phyloP scores from a whole-genome alignment of 2,329 filamentous ascomycete species.

The Aureobasidium leucospermi region DNA sequence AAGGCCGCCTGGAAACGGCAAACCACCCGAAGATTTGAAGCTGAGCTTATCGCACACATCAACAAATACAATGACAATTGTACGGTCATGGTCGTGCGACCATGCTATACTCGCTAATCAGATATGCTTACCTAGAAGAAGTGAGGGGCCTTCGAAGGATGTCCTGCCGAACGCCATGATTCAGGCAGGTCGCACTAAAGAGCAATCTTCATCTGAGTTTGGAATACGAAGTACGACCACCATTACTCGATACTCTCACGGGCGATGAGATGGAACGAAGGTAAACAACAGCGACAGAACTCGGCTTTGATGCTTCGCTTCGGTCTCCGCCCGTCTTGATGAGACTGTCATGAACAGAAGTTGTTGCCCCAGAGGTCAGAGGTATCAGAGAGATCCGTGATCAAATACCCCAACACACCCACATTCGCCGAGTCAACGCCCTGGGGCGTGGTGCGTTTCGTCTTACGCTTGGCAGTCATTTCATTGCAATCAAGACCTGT shows the following conservation, averaged over 20 bases:
- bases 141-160: background rate
- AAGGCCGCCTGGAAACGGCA: background rate
- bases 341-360: background rate
- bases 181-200: background rate
- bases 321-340: background rate
- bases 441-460: conserved; percentile 1
- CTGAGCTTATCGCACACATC: background rate
- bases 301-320: background rate
- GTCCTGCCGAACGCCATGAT: background rate
- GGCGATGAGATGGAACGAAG: background rate
- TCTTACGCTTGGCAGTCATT: background rate
- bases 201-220: background rate
- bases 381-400: conserved; percentile 2
- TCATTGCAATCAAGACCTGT: background rate
- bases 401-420: background rate
- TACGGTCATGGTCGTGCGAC: background rate
- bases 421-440: background rate
- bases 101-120: background rate
- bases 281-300: background rate
- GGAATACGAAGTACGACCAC: background rate
- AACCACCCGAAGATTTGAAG: background rate
- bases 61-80: background rate
- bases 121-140: background rate
- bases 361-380: background rate
- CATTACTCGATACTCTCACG: background rate